A percentile compares a stretch with the other conserved stretches of the same genome.
These are phyloP conservation scores for Xylaria sp. DNA, from an alignment of 2,329 filamentous ascomycete genomes.

Conservation along the genomic window DNA sequence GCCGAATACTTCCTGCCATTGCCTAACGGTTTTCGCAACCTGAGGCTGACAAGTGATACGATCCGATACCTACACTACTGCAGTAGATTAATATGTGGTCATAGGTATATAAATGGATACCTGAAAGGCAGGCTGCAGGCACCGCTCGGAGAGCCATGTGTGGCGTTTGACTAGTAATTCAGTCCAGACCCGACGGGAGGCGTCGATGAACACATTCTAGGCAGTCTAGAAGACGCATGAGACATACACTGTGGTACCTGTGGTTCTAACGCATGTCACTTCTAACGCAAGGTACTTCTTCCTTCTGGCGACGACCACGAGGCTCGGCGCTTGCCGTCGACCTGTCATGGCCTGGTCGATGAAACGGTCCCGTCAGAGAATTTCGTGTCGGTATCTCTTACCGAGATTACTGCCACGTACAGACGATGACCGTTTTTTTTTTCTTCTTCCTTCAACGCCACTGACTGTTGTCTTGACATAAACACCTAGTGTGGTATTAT, in stretches of 20 bases:
- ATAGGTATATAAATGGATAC: slow-evolving; percentile 5
- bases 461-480: neutral
- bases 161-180: neutral
- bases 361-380: slow-evolving; percentile 6
- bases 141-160: slow-evolving; percentile 10
- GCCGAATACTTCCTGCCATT: slow-evolving; percentile 22
- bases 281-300: slow-evolving; percentile 35
- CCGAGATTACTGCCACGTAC: slow-evolving; percentile 10
- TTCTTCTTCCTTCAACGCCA: neutral
- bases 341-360: slow-evolving; percentile 10
- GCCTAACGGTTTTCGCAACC: slow-evolving; percentile 25
- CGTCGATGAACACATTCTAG: slow-evolving; percentile 10
- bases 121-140: slow-evolving; percentile 22
- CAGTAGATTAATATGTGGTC: neutral
- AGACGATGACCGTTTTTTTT: neutral
- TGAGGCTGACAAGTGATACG: slow-evolving; percentile 32
- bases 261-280: slow-evolving; percentile 29
- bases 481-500: neutral
- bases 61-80: slow-evolving; percentile 3
- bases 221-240: slow-evolving; percentile 18
- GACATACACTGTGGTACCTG: slow-evolving; percentile 18
- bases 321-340: slow-evolving; percentile 26
- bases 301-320: slow-evolving; percentile 20
- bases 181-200: slow-evolving; percentile 22
- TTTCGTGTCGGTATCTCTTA: slow-evolving; percentile 21